Percentiles rank a stretch among this genome's conserved stretches.
Conservation (phyloP, 345 rosid species). For the Iberis pinnata region DNA sequence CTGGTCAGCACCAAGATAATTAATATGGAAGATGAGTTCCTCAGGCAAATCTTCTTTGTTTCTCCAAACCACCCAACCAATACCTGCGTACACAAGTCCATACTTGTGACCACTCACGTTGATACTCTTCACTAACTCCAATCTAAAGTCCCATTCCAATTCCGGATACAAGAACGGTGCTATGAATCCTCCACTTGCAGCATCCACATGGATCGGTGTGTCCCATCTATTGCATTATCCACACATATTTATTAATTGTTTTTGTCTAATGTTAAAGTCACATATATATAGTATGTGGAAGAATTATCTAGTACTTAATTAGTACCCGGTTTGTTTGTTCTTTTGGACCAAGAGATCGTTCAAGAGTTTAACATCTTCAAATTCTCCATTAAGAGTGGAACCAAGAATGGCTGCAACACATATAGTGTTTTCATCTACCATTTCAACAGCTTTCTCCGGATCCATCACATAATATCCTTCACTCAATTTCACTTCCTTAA, state of each 20-base stretch:
- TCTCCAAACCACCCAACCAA: slow-evolving; percentile 63
- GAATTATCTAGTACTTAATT: not conserved
- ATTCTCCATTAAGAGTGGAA: slow-evolving; percentile 58
- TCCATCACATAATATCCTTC: slow-evolving; percentile 63
- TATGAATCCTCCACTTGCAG: slow-evolving; percentile 58
- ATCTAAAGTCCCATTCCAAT: slow-evolving; percentile 56
- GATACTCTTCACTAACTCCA: slow-evolving; percentile 50
- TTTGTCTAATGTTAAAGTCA: no score
- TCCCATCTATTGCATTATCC: slow-evolving; percentile 37
- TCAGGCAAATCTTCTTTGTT: slow-evolving; percentile 58
- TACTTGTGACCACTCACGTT: slow-evolving; percentile 60
- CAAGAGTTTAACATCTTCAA: slow-evolving; percentile 53
- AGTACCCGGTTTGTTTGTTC: slow-evolving; percentile 38
- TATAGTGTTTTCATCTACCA: slow-evolving; percentile 63
- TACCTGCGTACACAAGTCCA: slow-evolving; percentile 55
- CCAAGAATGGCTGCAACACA: slow-evolving; percentile 62
- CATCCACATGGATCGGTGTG: slow-evolving; percentile 57
- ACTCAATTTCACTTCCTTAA: slow-evolving; percentile 48
- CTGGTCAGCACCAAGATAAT: slow-evolving; percentile 55
- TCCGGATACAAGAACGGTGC: slow-evolving; percentile 58
- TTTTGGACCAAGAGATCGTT: slow-evolving; percentile 43
- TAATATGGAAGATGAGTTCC: slow-evolving; percentile 53
- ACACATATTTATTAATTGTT: not conserved
- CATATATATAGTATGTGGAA: not conserved
- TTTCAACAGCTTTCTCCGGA: slow-evolving; percentile 45